These are phyloP conservation scores for Aureoboletus auriporus DNA, from an alignment of 768 basidiomycete genomes.

Conservation along the genomic window DNA sequence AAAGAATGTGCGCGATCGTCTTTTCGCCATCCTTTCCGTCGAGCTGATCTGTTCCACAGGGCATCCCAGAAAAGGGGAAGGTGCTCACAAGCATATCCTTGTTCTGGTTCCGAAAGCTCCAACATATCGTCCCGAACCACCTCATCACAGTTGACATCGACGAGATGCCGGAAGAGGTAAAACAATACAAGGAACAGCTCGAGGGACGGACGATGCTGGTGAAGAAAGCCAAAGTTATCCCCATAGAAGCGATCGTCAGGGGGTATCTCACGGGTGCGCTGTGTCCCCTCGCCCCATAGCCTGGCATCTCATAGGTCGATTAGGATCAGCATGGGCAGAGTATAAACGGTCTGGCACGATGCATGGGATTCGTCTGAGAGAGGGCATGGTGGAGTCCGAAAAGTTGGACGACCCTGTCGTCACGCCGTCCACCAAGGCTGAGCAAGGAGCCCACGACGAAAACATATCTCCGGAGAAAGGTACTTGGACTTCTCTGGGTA, in stretches of 20 bases:
- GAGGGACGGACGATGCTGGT: slow-evolving; percentile 91
- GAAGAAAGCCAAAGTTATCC: slow-evolving; percentile 80
- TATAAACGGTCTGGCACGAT: slow-evolving; percentile 86
- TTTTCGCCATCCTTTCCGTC: neutral
- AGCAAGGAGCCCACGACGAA: slow-evolving; percentile 91
- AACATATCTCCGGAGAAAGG: slow-evolving; percentile 87
- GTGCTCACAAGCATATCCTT: slow-evolving; percentile 86
- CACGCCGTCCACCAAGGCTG: slow-evolving; percentile 97
- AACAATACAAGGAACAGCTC: slow-evolving; percentile 69
- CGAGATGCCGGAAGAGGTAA: slow-evolving; percentile 79
- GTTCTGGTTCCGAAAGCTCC: slow-evolving; percentile 92
- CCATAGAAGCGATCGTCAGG: slow-evolving; percentile 92
- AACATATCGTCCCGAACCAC: slow-evolving; percentile 82
- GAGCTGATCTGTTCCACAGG: slow-evolving; percentile 44
- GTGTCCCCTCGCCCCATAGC: neutral
- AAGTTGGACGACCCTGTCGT: slow-evolving; percentile 81
- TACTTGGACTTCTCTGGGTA: slow-evolving; percentile 21
- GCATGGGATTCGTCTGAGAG: slow-evolving; percentile 76
- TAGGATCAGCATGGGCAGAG: slow-evolving; percentile 95
- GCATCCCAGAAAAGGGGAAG: slow-evolving; percentile 91
- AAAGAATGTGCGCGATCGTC: slow-evolving; percentile 65
- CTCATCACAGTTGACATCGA: slow-evolving; percentile 74
- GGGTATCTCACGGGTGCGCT: slow-evolving; percentile 90
- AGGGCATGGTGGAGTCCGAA: slow-evolving; percentile 79
- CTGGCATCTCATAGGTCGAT: slow-evolving; percentile 5